Conservation (phyloP, 495 filamentous ascomycete species). For the Talaromyces adpressus region DNA sequence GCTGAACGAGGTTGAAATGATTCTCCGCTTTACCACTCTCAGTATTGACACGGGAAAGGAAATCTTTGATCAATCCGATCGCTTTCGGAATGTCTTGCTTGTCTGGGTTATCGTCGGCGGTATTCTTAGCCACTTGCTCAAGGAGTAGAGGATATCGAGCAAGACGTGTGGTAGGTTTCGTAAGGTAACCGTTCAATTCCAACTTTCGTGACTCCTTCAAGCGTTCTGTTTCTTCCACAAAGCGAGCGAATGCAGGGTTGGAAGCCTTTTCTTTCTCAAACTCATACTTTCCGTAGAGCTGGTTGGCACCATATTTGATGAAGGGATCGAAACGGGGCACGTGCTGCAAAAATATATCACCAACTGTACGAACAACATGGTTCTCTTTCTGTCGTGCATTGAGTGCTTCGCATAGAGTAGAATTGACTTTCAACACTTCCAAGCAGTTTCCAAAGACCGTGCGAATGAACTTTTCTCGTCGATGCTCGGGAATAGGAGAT, state of each 20-base stretch:
- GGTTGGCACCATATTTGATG: slow-evolving; percentile 93
- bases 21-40: slow-evolving; percentile 98
- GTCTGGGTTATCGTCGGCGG: slow-evolving; percentile 78
- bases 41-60: slow-evolving; percentile 80
- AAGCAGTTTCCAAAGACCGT: slow-evolving; percentile 95
- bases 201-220: slow-evolving; percentile 95
- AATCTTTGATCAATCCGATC: slow-evolving; percentile 74
- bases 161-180: slow-evolving; percentile 93
- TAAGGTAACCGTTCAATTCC: slow-evolving; percentile 96
- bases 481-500: slow-evolving; percentile 83
- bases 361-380: slow-evolving; percentile 81
- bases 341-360: slow-evolving; percentile 90
- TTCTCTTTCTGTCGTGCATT: slow-evolving; percentile 85
- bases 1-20: slow-evolving; percentile 86
- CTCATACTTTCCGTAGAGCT: slow-evolving; percentile 94
- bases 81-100: slow-evolving; percentile 87
- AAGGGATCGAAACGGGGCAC: slow-evolving; percentile 92
- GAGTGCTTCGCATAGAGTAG: slow-evolving; percentile 74
- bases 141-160: slow-evolving; percentile 91
- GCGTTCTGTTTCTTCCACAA: slow-evolving; percentile 95
- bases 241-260: slow-evolving; percentile 79
- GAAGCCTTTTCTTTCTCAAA: slow-evolving; percentile 92
- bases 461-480: slow-evolving; percentile 82
- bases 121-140: slow-evolving; percentile 87
- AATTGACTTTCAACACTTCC: slow-evolving; percentile 89